A percentile compares a stretch with the other conserved stretches of the same genome.
Conservation (phyloP, 257 asterid genomes). For the Fraxinus excelsior region DNA sequence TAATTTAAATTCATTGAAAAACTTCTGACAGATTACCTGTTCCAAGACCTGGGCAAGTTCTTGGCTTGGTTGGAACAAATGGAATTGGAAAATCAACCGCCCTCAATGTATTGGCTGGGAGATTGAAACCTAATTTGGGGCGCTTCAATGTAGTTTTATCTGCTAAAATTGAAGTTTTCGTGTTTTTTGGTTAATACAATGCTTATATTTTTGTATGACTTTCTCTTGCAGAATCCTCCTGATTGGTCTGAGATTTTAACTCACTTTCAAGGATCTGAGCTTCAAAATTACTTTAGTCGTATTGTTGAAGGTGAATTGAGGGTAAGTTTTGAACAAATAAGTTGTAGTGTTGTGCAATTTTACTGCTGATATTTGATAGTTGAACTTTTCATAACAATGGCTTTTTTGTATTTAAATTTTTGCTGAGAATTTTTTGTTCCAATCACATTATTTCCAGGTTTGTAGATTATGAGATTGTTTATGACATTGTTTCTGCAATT, state of each 20-base stretch:
- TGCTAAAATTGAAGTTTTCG: conserved; percentile 5
- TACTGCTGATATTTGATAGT: too few species aligned
- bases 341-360: too few species aligned
- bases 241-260: conserved; percentile 99
- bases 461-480: too few species aligned
- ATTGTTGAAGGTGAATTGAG: conserved; percentile 93
- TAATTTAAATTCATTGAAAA: not conserved
- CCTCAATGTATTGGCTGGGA: conserved; percentile 91
- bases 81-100: conserved; percentile 98
- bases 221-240: conserved; percentile 83
- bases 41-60: conserved; percentile 98
- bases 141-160: conserved; percentile 62
- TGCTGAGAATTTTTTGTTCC: too few species aligned
- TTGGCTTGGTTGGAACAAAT: conserved; percentile 97
- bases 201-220: conserved; percentile 1
- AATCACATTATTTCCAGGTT: too few species aligned
- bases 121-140: conserved; percentile 95
- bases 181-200: too few species aligned
- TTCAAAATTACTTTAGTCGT: conserved; percentile 93
- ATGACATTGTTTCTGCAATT: too few species aligned
- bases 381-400: too few species aligned
- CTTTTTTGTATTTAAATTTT: too few species aligned
- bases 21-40: conserved; percentile 71
- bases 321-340: conserved; percentile 32
- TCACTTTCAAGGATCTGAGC: conserved; percentile 93